These are phyloP conservation scores for Fraxinus angustifolia DNA, from an alignment of 305 asterid species.

Conservation along the genomic window DNA sequence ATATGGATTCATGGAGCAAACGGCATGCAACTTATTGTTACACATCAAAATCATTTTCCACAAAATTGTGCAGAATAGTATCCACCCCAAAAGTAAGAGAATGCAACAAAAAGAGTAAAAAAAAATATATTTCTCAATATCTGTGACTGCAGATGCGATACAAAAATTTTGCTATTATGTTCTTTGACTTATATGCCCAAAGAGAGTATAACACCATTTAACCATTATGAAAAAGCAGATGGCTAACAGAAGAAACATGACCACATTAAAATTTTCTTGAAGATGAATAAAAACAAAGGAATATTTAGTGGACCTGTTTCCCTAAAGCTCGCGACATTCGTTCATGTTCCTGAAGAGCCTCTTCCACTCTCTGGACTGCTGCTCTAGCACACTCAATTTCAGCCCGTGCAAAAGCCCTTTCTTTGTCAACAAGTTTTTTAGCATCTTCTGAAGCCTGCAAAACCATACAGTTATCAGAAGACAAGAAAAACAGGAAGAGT, in stretches of 20 bases:
- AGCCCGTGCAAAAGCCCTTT: slow-evolving; percentile 84
- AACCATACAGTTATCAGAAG: background rate
- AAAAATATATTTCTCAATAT: slow-evolving; percentile 1
- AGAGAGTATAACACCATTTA: background rate
- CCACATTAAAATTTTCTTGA: background rate
- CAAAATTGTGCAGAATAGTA: background rate
- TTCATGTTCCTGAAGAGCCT: slow-evolving; percentile 93
- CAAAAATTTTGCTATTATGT: background rate
- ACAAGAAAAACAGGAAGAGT: slow-evolving; percentile 9
- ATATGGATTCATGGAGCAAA: background rate
- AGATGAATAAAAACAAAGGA: slow-evolving; percentile 4
- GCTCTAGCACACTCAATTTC: slow-evolving; percentile 94
- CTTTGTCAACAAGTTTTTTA: slow-evolving; percentile 81
- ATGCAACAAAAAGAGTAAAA: background rate
- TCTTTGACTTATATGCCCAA: background rate
- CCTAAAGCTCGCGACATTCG: slow-evolving; percentile 74
- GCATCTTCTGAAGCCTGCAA: slow-evolving; percentile 98
- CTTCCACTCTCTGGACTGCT: slow-evolving; percentile 97
- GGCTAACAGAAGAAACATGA: background rate
- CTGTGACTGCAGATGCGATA: background rate
- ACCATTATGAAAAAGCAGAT: background rate
- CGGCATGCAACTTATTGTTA: background rate
- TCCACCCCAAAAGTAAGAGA: background rate
- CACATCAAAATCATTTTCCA: background rate
- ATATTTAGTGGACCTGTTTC: slow-evolving; percentile 59